A percentile compares a stretch with the other conserved stretches of the same genome.
Evolutionary conservation across 108 stramenopile species (phyloP).

Genomic region (Poteriospumella lacustris): DNA sequence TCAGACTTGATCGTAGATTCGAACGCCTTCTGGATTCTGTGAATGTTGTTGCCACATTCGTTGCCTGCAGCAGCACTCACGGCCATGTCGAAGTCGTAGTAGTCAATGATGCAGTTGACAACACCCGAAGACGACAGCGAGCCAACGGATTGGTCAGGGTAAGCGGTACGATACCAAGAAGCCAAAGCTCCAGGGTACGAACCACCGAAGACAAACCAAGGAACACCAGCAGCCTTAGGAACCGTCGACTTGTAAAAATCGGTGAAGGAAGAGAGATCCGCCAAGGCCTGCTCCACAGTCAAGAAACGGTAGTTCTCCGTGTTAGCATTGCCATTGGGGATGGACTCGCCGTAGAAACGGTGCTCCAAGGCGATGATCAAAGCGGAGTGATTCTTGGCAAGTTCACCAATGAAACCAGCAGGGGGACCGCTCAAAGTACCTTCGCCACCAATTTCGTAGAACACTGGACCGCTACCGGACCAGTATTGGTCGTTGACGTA

Average conservation of each 20-base stretch:
- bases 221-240: neutral
- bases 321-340: constrained; percentile 22
- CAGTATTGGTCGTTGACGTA: constrained; percentile 7
- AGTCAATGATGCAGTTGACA: constrained; percentile 29
- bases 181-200: constrained; percentile 37
- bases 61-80: constrained; percentile 26
- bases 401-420: constrained; percentile 13
- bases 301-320: constrained; percentile 15
- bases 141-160: constrained; percentile 24
- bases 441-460: constrained; percentile 26
- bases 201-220: constrained; percentile 23
- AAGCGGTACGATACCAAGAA: constrained; percentile 11
- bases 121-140: constrained; percentile 32
- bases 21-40: constrained; percentile 20
- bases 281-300: constrained; percentile 31
- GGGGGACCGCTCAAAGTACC: constrained; percentile 24
- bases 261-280: constrained; percentile 30
- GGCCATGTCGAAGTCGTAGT: constrained; percentile 30
- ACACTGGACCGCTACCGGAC: neutral
- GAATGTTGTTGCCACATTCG: constrained; percentile 2
- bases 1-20: neutral
- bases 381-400: constrained; percentile 26
- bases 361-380: constrained; percentile 31
- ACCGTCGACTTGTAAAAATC: neutral
- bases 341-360: constrained; percentile 40